A percentile compares a stretch with the other conserved stretches of the same genome.
Evolutionary conservation across 768 basidiomycete genomes (phyloP).

Genomic region (Tulasnella sp.): DNA sequence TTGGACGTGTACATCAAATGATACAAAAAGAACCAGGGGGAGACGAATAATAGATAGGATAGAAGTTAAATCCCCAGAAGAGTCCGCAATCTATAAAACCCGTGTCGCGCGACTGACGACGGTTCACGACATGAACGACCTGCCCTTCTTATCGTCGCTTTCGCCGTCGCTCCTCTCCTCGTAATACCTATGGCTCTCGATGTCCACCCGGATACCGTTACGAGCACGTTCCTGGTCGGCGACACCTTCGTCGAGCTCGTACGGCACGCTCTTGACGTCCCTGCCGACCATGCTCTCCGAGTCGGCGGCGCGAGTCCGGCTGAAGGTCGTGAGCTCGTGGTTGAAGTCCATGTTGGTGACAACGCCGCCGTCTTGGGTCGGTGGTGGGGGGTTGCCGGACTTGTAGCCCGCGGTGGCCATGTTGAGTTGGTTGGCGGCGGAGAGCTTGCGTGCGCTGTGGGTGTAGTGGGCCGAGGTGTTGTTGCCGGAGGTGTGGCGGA

Average conservation of each 20-base stretch:
- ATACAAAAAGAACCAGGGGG: no score
- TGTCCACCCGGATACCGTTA: slow-evolving; percentile 6
- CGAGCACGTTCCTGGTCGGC: neutral
- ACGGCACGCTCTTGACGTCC: slow-evolving; percentile 6
- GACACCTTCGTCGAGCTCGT: neutral
- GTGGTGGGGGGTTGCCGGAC: neutral
- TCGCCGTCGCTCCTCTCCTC: slow-evolving; percentile 3
- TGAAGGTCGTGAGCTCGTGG: slow-evolving; percentile 10
- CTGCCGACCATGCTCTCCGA: neutral
- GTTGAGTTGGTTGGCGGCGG: neutral
- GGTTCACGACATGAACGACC: neutral
- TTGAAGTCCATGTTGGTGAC: slow-evolving; percentile 11
- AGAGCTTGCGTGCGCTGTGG: neutral
- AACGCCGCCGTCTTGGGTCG: neutral
- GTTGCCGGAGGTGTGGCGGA: neutral
- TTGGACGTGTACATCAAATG: no score
- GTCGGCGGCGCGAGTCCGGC: neutral
- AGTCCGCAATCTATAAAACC: no score
- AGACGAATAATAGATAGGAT: no score
- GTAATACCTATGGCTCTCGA: slow-evolving; percentile 10
- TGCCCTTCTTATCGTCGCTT: slow-evolving; percentile 9
- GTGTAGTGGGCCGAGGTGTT: neutral
- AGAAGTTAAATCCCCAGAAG: no score
- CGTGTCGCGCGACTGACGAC: no score
- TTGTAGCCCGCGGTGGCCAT: neutral